Evolutionary conservation across 805 yeast species (phyloP).

Genomic region (Jamesozyma gamospora): DNA sequence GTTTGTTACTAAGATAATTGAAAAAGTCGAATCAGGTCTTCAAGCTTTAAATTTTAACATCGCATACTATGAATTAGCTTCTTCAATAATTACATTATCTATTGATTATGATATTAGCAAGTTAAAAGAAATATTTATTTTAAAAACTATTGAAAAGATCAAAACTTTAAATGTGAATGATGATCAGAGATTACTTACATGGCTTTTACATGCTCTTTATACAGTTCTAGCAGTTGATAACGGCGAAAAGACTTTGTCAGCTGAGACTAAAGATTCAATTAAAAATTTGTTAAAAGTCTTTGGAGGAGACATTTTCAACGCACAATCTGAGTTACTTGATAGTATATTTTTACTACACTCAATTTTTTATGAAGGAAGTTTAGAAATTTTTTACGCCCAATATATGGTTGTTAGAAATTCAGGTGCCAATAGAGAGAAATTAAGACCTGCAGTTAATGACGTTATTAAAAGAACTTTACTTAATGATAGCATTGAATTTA

Average conservation of each 20-base stretch:
- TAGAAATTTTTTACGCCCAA: slow-evolving; percentile 28
- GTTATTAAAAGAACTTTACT: slow-evolving; percentile 6
- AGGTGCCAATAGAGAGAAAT: slow-evolving; percentile 8
- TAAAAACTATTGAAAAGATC: background rate
- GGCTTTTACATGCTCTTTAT: slow-evolving; percentile 29
- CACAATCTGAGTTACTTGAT: slow-evolving; percentile 10
- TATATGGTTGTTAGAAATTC: slow-evolving; percentile 27
- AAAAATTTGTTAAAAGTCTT: background rate
- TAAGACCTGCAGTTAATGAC: slow-evolving; percentile 17
- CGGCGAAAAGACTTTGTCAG: background rate
- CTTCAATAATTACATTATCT: slow-evolving; percentile 6
- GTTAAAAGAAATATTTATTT: slow-evolving; percentile 1
- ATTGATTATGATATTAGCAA: background rate
- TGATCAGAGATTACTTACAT: slow-evolving; percentile 8
- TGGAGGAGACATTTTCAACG: background rate
- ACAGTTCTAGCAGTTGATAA: slow-evolving; percentile 7
- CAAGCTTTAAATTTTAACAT: slow-evolving; percentile 1
- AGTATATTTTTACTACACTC: slow-evolving; percentile 26
- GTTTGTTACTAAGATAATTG: slow-evolving; percentile 7
- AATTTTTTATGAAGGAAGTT: slow-evolving; percentile 6
- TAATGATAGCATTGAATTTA: slow-evolving; percentile 7
- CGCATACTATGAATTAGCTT: slow-evolving; percentile 9
- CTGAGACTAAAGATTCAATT: background rate
- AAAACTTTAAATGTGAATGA: background rate
- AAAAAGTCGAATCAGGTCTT: slow-evolving; percentile 1